Evolutionary conservation across 1,284 basidiomycete genomes (phyloP), one percentile per base, ranked within the genome.

Genomic region (Wallemia hederae): DNA sequence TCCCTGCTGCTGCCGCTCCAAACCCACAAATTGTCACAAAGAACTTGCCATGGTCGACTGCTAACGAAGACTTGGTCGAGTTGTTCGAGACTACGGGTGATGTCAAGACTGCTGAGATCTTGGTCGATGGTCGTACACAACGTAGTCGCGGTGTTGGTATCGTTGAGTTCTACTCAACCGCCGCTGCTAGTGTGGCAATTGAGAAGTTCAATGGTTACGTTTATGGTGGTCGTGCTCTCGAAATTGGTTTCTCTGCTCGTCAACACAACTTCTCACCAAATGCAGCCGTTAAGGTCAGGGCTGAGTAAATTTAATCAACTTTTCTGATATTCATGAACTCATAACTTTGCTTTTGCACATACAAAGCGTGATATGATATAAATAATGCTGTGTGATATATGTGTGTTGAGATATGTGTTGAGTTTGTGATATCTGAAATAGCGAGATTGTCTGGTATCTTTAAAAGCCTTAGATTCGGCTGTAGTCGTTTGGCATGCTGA

Each of bases 21-120:
- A 89, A 82, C 68, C 85, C 88, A 70, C 92, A 98, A 74, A 96
- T 98, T 68, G 86, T 91, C 78, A 91, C 39, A 7, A 49, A 49
- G 19, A 49, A 49, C n/a, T 49, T 98, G 22, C 92, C 92, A 0
- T 97, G 90, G 89, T 96, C 90, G 19, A 98, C 92, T 31, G 87
- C 90, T n/a, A 94, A 97, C 70, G 91, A 97, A 69, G 92, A 98
- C 69, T 74, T 98, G 27, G 91, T 97, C 25, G 92, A 98, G 72
- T 74, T 98, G 28, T 98, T 98, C 68, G 91, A 96, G 74, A 98
- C 92, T 28, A 94, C 90, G 1, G 92, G 92, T 11, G 83, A 82
- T 64, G 92, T 98, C 29, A 83, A 89, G 66, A 74, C 89, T 57
- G 92, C 92, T 11, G 92, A 97, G 71, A 90, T 97, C 65, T 70